A percentile compares a stretch with the other conserved stretches of the same genome.
Conservation (phyloP, 306 rosid species). For the Vachellia collinsii region DNA sequence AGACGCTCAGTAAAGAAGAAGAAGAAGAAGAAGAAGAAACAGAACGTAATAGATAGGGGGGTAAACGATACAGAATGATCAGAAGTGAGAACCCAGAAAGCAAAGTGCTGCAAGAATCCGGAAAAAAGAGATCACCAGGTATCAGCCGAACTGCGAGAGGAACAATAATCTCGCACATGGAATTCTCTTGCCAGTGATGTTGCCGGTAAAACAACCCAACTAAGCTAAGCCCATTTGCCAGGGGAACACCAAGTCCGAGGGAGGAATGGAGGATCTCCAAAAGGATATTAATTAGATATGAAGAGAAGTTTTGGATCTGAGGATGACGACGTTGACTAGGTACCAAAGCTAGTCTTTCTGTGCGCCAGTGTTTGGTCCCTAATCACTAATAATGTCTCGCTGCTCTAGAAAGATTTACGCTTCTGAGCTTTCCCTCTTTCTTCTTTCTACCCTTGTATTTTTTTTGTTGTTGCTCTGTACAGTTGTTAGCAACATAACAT, state of each 20-base stretch:
- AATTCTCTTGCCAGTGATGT: slow-evolving; percentile 9
- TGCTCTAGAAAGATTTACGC: neutral
- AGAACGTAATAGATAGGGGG: neutral
- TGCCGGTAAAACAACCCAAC: slow-evolving; percentile 32
- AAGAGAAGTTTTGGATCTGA: slow-evolving; percentile 45
- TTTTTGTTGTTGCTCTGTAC: neutral
- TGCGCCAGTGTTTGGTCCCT: slow-evolving; percentile 3
- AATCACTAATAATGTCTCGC: neutral
- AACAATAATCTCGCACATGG: slow-evolving; percentile 38
- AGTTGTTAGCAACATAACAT: too few species aligned
- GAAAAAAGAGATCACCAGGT: slow-evolving; percentile 34
- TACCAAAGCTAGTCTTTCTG: slow-evolving; percentile 38
- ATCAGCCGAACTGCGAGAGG: slow-evolving; percentile 20
- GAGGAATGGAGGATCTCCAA: neutral
- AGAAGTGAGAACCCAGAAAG: slow-evolving; percentile 15
- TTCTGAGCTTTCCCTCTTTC: neutral
- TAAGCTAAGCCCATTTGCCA: neutral
- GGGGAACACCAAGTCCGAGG: slow-evolving; percentile 27
- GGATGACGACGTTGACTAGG: slow-evolving; percentile 43
- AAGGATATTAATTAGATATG: neutral
- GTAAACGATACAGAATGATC: neutral
- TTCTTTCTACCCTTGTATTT: neutral
- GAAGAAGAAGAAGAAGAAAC: neutral
- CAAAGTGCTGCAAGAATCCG: neutral
- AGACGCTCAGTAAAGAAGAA: neutral